Percentiles rank a stretch among this genome's conserved stretches.
Evolutionary conservation across 176 grass and related monocot genomes (phyloP).

Genomic region (Paspalum notatum): DNA sequence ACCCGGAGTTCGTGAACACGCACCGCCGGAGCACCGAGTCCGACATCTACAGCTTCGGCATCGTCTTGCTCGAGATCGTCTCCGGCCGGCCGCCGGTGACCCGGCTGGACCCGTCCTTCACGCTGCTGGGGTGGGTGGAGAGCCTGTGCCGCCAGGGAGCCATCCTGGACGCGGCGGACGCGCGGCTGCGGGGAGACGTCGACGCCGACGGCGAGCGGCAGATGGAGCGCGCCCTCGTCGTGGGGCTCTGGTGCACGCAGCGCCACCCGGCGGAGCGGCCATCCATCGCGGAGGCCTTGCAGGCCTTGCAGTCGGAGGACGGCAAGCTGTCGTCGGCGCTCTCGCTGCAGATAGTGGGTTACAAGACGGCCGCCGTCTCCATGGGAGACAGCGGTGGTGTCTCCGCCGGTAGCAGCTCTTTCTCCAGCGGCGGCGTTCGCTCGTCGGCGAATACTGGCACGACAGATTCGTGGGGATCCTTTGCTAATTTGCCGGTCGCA

Average conservation of each 20-base stretch:
- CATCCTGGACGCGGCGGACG: conserved; percentile 36
- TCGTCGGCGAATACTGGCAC: neutral
- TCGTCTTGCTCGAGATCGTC: no score
- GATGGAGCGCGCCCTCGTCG: conserved; percentile 43
- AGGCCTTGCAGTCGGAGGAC: neutral
- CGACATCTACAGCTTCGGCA: no score
- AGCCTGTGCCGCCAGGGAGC: conserved; percentile 16
- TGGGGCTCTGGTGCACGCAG: conserved; percentile 32
- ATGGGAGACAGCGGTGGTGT: neutral
- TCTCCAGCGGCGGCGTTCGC: neutral
- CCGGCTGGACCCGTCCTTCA: neutral
- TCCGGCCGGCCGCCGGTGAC: neutral
- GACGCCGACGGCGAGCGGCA: conserved; percentile 16
- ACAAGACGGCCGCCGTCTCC: neutral
- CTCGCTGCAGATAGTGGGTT: neutral
- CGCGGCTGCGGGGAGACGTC: conserved; percentile 32
- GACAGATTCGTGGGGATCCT: neutral
- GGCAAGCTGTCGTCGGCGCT: neutral
- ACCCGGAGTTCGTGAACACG: no score
- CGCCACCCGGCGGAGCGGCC: conserved; percentile 43
- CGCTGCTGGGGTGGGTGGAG: conserved; percentile 49
- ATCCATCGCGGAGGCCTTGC: conserved; percentile 10
- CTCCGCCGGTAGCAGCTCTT: neutral
- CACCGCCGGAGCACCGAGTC: no score
- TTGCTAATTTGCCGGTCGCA: neutral